Percentiles rank a stretch among this genome's conserved stretches.
Evolutionary conservation across 169 alveolate species (phyloP).

Genomic region (Sarcocystis neurona): DNA sequence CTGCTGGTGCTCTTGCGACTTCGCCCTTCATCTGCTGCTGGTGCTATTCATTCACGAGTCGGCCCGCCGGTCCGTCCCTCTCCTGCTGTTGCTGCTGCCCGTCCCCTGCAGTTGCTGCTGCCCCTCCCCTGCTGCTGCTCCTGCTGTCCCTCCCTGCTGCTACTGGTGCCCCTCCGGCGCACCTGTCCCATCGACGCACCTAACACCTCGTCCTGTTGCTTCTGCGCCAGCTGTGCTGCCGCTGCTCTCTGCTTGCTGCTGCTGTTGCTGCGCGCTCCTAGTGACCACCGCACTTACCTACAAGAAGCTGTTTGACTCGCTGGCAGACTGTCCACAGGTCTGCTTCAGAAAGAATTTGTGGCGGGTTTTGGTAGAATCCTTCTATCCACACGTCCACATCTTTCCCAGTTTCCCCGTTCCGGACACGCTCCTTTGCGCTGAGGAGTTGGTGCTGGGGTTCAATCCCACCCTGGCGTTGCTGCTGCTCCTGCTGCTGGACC

Average conservation of each 20-base stretch:
- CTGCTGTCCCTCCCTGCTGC: neutral
- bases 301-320: conserved; percentile 16
- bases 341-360: conserved; percentile 36
- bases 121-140: neutral
- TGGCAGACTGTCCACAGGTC: conserved; percentile 44
- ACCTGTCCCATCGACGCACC: neutral
- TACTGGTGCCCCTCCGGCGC: neutral
- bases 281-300: conserved; percentile 12
- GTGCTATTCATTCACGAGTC: too few species aligned
- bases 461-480: too few species aligned
- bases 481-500: too few species aligned
- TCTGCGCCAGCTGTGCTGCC: neutral
- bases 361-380: neutral
- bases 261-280: neutral
- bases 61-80: too few species aligned
- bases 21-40: too few species aligned
- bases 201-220: neutral
- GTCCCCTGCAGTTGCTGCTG: neutral
- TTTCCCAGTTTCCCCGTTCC: too few species aligned
- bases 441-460: too few species aligned
- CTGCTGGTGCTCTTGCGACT: too few species aligned
- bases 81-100: too few species aligned
- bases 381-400: conserved; percentile 46
- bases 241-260: neutral
- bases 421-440: too few species aligned